These are phyloP conservation scores for Trametes cubensis DNA, from an alignment of 768 basidiomycete species.

Conservation along the genomic window DNA sequence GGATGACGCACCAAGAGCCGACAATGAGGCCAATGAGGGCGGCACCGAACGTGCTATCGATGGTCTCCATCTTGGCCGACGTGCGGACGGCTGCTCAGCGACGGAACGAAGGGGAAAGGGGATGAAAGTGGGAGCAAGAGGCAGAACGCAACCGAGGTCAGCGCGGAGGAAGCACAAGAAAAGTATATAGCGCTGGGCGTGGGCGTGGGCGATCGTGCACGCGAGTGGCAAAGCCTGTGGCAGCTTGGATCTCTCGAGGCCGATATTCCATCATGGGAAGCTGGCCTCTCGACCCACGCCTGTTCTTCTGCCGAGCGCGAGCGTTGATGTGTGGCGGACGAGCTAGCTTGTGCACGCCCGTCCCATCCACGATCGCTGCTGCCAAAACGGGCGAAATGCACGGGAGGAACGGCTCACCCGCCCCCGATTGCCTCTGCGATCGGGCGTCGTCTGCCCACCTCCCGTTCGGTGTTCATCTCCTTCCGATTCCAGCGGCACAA, in stretches of 20 bases:
- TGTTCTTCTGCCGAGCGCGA: not conserved
- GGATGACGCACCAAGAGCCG: slow-evolving; percentile 44
- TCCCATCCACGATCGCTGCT: not conserved
- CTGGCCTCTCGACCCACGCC: not conserved
- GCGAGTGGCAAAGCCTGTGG: not conserved
- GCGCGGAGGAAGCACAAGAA: not conserved
- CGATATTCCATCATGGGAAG: not conserved
- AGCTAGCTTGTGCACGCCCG: slow-evolving; percentile 1
- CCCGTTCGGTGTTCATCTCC: not conserved
- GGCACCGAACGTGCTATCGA: slow-evolving; percentile 43
- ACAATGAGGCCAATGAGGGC: slow-evolving; percentile 49
- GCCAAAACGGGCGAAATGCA: slow-evolving; percentile 3
- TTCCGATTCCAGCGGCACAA: too few species aligned
- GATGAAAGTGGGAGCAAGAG: slow-evolving; percentile 2
- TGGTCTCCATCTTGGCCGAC: slow-evolving; percentile 6
- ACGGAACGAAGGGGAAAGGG: not conserved
- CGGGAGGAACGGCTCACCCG: not conserved
- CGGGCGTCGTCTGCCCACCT: not conserved
- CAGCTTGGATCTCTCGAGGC: not conserved
- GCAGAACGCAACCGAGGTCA: not conserved
- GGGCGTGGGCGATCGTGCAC: not conserved
- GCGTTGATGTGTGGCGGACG: slow-evolving; percentile 5
- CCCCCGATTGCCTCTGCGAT: slow-evolving; percentile 4
- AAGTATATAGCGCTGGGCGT: not conserved
- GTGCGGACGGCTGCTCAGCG: not conserved